These are phyloP conservation scores for Rhodofomes roseus DNA, from an alignment of 1,284 basidiomycete genomes.

Conservation along the genomic window DNA sequence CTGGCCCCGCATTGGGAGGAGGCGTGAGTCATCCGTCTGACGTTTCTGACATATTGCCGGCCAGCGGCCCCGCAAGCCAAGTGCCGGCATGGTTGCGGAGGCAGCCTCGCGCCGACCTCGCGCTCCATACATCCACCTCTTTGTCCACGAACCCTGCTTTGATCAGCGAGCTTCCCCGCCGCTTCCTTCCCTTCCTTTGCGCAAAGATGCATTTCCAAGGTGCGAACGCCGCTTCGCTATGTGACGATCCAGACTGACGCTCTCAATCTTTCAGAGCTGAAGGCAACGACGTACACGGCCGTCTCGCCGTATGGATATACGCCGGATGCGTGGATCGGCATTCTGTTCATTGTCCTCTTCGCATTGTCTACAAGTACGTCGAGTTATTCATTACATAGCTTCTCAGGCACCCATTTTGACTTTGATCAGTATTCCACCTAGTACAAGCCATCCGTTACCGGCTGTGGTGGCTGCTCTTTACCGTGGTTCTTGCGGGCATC, in stretches of 20 bases:
- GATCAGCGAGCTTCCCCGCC: neutral
- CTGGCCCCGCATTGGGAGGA: too few species aligned
- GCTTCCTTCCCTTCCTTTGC: neutral
- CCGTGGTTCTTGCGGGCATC: conserved; percentile 29
- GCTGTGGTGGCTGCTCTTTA: conserved; percentile 36
- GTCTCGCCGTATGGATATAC: conserved; percentile 6
- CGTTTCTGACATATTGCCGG: neutral
- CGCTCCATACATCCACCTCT: neutral
- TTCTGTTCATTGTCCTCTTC: conserved; percentile 5
- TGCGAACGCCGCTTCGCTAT: neutral
- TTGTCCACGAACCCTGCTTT: neutral
- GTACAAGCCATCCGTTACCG: conserved; percentile 25
- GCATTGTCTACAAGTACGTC: conserved; percentile 2
- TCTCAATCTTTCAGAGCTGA: neutral
- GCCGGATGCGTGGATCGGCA: conserved; percentile 4
- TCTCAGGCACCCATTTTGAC: neutral
- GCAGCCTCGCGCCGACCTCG: neutral
- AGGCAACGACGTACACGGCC: neutral
- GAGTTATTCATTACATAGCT: neutral
- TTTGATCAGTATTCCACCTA: conserved; percentile 29
- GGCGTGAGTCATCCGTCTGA: neutral
- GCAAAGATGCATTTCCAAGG: neutral
- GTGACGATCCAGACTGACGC: too few species aligned
- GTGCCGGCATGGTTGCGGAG: neutral
- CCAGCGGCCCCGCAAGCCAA: neutral